phyloP scores from a whole-genome alignment of 495 filamentous ascomycete genomes.

The Tetracladium marchalianum region DNA sequence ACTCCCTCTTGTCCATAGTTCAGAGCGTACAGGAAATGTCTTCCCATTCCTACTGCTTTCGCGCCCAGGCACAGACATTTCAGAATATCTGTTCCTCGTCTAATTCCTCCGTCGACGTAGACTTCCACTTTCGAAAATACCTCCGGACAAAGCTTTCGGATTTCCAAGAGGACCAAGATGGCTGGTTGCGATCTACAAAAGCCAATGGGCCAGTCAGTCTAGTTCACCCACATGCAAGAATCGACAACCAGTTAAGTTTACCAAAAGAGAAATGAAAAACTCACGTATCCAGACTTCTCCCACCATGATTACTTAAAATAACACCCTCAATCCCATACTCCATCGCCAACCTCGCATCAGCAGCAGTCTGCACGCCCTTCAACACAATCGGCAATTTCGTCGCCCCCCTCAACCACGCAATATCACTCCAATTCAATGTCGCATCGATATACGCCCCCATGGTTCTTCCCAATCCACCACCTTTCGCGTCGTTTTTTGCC shows the following conservation, averaged over 20 bases:
- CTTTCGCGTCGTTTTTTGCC: slow-evolving; percentile 54
- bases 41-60: slow-evolving; percentile 53
- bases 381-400: slow-evolving; percentile 43
- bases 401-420: slow-evolving; percentile 40
- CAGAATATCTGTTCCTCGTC: slow-evolving; percentile 55
- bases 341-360: slow-evolving; percentile 48
- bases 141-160: slow-evolving; percentile 48
- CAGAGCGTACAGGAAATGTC: slow-evolving; percentile 48
- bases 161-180: slow-evolving; percentile 52
- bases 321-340: slow-evolving; percentile 50
- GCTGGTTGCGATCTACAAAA: slow-evolving; percentile 35
- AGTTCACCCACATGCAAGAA: neutral
- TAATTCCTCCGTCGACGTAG: slow-evolving; percentile 57
- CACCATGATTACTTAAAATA: slow-evolving; percentile 59
- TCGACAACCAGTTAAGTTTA: neutral
- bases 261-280: slow-evolving; percentile 1
- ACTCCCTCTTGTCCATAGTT: slow-evolving; percentile 72
- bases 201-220: too few relatives aligned
- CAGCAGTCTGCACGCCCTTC: slow-evolving; percentile 55
- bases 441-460: slow-evolving; percentile 68
- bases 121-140: slow-evolving; percentile 55
- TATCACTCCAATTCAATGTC: slow-evolving; percentile 65
- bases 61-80: slow-evolving; percentile 61
- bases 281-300: slow-evolving; percentile 51
- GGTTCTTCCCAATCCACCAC: slow-evolving; percentile 58